A percentile compares a stretch with the other conserved stretches of the same genome.
phyloP scores from a whole-genome alignment of 1,284 basidiomycete genomes.

The Pholiota adiposa region DNA sequence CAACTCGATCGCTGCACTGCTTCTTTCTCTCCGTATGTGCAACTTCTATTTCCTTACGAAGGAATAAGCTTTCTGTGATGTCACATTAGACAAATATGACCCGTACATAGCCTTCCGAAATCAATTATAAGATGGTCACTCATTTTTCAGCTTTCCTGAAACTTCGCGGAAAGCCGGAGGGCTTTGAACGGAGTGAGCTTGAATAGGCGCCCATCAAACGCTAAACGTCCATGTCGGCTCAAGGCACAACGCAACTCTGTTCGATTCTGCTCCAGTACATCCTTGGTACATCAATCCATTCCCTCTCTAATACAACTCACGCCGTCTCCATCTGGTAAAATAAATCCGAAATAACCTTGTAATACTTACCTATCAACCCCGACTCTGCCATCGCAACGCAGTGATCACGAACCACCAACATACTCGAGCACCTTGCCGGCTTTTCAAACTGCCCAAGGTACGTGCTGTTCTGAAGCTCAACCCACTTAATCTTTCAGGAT shows the following conservation, averaged over 20 bases:
- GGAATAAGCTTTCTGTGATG: not conserved
- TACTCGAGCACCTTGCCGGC: conserved; percentile 19
- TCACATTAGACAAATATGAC: too few species aligned
- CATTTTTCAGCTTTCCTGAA: too few species aligned
- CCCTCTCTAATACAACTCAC: too few species aligned
- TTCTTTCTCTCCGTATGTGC: not conserved
- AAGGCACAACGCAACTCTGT: too few species aligned
- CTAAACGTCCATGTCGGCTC: not conserved
- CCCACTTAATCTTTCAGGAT: conserved; percentile 26
- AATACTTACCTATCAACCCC: conserved; percentile 9
- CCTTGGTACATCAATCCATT: too few species aligned
- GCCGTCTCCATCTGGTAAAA: not conserved
- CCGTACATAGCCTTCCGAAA: too few species aligned
- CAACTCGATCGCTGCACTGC: not conserved
- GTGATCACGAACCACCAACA: too few species aligned
- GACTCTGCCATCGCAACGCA: not conserved
- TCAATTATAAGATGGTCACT: too few species aligned
- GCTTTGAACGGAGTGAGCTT: too few species aligned
- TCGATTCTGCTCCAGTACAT: too few species aligned
- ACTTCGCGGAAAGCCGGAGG: too few species aligned
- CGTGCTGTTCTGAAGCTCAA: conserved; percentile 20
- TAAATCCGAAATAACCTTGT: conserved; percentile 14
- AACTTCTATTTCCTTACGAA: not conserved
- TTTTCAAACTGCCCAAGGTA: conserved; percentile 22
- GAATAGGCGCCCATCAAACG: not conserved